phyloP scores from a whole-genome alignment of 768 basidiomycete species.

The Tulasnella sp. region DNA sequence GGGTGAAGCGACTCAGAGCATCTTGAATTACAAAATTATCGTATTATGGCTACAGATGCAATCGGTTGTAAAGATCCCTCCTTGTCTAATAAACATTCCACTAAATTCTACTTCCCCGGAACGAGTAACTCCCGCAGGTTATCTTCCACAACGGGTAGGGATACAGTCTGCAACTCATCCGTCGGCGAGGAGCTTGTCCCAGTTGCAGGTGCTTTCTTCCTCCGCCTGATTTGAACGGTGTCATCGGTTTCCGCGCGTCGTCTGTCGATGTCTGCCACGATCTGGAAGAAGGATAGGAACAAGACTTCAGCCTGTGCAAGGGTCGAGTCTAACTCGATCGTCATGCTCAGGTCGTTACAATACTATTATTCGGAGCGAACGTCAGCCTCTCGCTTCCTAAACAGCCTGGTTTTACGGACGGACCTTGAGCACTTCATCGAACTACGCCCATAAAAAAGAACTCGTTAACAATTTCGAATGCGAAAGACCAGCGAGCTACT shows the following conservation, averaged over 20 bases:
- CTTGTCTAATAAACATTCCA: background rate
- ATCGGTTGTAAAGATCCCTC: background rate
- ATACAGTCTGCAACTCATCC: conserved; percentile 18
- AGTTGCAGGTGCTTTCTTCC: conserved; percentile 2
- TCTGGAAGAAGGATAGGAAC: conserved; percentile 85
- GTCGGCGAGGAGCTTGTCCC: background rate
- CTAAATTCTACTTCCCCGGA: background rate
- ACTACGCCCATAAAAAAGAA: conserved; percentile 49
- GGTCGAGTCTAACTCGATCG: conserved; percentile 94
- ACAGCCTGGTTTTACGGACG: conserved; percentile 33
- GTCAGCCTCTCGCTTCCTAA: background rate
- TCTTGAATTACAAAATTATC: background rate
- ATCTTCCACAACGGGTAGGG: conserved; percentile 32
- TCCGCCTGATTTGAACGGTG: conserved; percentile 8
- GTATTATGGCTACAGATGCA: conserved; percentile 6
- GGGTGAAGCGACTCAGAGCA: background rate
- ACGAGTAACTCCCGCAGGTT: conserved; percentile 35
- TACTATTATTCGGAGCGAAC: conserved; percentile 54
- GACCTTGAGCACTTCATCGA: conserved; percentile 79
- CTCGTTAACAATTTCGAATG: background rate
- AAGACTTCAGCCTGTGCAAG: conserved; percentile 96
- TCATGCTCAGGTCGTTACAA: conserved; percentile 93
- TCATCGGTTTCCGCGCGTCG: conserved; percentile 58
- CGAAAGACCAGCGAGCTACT: conserved; percentile 19
- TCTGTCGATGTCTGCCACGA: conserved; percentile 88